phyloP scores from a whole-genome alignment of 148 eudicot species.

The Fallopia convolvulus region DNA sequence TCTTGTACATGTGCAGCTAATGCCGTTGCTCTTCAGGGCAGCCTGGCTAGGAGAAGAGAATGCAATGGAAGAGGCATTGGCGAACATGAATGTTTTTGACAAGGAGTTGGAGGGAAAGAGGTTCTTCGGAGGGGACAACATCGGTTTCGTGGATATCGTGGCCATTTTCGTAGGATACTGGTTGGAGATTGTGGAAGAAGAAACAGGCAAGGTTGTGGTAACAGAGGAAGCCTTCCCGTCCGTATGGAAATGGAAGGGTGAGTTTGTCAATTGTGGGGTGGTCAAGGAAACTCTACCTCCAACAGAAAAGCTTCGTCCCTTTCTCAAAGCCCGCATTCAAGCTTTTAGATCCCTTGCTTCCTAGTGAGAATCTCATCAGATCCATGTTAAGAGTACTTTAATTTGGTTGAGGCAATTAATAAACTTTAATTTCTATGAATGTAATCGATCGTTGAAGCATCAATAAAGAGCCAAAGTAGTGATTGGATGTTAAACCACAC shows the following conservation, averaged over 20 bases:
- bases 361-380: too few relatives aligned
- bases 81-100: background rate
- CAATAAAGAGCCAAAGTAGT: too few relatives aligned
- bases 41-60: background rate
- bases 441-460: too few relatives aligned
- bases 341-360: background rate
- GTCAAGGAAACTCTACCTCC: background rate
- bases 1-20: background rate
- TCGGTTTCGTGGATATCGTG: conserved; percentile 7
- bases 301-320: background rate
- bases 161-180: background rate
- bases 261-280: background rate
- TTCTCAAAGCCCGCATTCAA: background rate
- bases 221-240: background rate
- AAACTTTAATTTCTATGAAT: too few relatives aligned
- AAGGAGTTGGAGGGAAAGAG: conserved; percentile 1
- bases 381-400: too few relatives aligned
- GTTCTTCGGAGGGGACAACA: conserved; percentile 2
- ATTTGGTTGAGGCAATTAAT: too few relatives aligned
- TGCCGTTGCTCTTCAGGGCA: background rate
- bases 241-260: background rate
- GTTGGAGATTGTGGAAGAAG: background rate
- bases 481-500: too few relatives aligned
- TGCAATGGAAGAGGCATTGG: background rate
- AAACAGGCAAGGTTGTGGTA: background rate